Conservation (phyloP, 108 stramenopile genomes). For the Chaetoceros muelleri region DNA sequence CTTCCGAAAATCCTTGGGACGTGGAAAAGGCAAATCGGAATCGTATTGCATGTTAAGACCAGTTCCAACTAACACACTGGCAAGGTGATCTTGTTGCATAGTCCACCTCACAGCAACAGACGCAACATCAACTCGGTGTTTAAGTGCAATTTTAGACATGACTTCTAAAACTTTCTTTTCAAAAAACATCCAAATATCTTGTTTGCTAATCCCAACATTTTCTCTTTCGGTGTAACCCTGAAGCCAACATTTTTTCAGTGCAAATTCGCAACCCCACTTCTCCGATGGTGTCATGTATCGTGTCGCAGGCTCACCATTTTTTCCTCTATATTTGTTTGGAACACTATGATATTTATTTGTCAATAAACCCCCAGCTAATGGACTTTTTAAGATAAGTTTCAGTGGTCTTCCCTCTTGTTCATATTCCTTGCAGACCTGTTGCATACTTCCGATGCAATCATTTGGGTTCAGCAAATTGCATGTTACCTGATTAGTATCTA, state of each 20-base stretch:
- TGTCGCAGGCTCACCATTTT: neutral
- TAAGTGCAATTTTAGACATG: conserved; percentile 30
- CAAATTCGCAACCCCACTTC: neutral
- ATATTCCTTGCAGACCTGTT: neutral
- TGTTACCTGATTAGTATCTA: conserved; percentile 28
- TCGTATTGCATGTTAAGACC: conserved; percentile 16
- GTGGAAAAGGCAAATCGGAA: conserved; percentile 12
- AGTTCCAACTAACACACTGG: conserved; percentile 17
- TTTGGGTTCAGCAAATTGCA: conserved; percentile 36
- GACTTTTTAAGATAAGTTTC: conserved; percentile 15
- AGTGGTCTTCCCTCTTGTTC: conserved; percentile 1
- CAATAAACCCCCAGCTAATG: conserved; percentile 47
- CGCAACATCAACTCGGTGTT: conserved; percentile 47
- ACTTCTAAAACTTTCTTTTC: conserved; percentile 23
- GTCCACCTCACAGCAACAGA: conserved; percentile 54
- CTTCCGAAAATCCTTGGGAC: conserved; percentile 30
- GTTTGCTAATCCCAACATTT: neutral
- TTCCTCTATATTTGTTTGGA: neutral
- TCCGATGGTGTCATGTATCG: conserved; percentile 8
- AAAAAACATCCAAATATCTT: conserved; percentile 17
- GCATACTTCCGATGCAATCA: conserved; percentile 15
- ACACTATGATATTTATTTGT: conserved; percentile 18
- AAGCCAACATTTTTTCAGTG: conserved; percentile 7
- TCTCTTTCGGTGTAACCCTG: neutral
- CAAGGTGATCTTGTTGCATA: conserved; percentile 33